A percentile compares a stretch with the other conserved stretches of the same genome.
phyloP scores from a whole-genome alignment of 2,329 filamentous ascomycete genomes.

The Fonsecaea nubica region DNA sequence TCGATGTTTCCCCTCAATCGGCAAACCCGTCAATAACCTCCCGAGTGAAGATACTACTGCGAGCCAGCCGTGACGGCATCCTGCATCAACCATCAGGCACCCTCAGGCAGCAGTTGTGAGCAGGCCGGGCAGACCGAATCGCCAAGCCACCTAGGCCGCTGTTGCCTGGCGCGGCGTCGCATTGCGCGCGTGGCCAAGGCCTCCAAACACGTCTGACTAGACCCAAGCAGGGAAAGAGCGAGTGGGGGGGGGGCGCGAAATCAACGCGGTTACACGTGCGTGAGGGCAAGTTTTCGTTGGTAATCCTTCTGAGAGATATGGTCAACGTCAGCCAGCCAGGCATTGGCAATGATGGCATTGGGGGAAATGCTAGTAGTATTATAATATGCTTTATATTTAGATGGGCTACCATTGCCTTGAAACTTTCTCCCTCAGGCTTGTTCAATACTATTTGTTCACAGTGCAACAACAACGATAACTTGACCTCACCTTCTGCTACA shows the following conservation, averaged over 20 bases:
- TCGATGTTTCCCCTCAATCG: too few species aligned
- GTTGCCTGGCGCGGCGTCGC: constrained; percentile 8
- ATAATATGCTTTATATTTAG: too few species aligned
- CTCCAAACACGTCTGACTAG: not conserved
- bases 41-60: too few species aligned
- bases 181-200: not conserved
- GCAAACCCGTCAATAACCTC: too few species aligned
- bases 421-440: too few species aligned
- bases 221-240: not conserved
- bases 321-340: too few species aligned
- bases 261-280: constrained; percentile 4
- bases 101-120: constrained; percentile 4
- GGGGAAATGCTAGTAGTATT: too few species aligned
- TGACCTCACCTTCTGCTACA: too few species aligned
- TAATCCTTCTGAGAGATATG: not conserved
- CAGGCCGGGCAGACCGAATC: not conserved
- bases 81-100: constrained; percentile 8
- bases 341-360: too few species aligned
- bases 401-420: too few species aligned
- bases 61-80: not conserved
- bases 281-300: not conserved
- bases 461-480: too few species aligned
- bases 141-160: not conserved
- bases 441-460: too few species aligned
- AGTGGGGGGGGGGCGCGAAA: not conserved